phyloP scores from a whole-genome alignment of 2,329 filamentous ascomycete genomes.

The Apiospora hydei region DNA sequence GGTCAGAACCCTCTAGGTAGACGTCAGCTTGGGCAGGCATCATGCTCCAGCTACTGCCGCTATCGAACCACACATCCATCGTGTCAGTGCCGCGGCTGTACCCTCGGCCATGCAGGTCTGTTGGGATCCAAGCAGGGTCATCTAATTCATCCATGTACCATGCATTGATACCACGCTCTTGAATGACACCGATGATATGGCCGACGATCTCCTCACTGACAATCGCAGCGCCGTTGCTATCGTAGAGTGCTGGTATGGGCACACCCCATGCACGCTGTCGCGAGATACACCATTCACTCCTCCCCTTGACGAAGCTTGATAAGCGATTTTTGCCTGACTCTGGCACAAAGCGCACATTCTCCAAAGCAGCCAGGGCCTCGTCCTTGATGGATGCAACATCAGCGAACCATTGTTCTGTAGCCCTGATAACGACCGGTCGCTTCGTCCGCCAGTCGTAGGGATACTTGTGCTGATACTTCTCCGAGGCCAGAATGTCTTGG shows the following conservation, averaged over 20 bases:
- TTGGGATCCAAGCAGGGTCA: conserved; percentile 79
- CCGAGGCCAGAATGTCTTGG: conserved; percentile 70
- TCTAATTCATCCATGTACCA: conserved; percentile 89
- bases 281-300: conserved; percentile 98
- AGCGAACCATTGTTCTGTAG: conserved; percentile 98
- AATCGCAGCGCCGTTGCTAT: conserved; percentile 74
- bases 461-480: conserved; percentile 87
- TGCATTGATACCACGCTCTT: conserved; percentile 81
- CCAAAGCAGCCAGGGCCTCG: conserved; percentile 72
- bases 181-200: conserved; percentile 83
- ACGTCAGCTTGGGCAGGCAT: conserved; percentile 72
- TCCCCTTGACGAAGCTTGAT: conserved; percentile 83
- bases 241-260: conserved; percentile 90
- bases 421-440: conserved; percentile 85
- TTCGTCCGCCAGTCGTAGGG: conserved; percentile 99
- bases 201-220: conserved; percentile 80
- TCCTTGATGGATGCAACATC: conserved; percentile 86
- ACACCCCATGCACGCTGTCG: conserved; percentile 96
- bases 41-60: conserved; percentile 88
- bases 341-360: conserved; percentile 80
- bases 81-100: conserved; percentile 87
- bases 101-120: conserved; percentile 61
- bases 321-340: conserved; percentile 76
- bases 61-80: conserved; percentile 99
- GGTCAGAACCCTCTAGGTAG: conserved; percentile 93